Evolutionary conservation across 169 alveolate species (phyloP).

Genomic region (Babesia ovis): DNA sequence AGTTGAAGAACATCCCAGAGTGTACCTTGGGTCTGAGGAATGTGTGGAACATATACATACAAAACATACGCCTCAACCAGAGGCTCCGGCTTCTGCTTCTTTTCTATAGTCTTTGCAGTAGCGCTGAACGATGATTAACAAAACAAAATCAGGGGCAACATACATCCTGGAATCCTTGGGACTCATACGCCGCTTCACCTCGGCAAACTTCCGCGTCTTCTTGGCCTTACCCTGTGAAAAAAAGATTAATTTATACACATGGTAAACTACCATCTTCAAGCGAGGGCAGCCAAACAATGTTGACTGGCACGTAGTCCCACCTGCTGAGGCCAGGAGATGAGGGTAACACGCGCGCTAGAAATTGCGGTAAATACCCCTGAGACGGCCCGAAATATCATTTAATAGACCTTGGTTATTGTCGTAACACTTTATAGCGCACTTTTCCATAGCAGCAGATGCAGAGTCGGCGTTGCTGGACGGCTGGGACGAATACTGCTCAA

Average conservation of each 20-base stretch:
- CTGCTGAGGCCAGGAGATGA: background rate
- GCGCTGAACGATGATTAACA: conserved; percentile 6
- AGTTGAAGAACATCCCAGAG: conserved; percentile 77
- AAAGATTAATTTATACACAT: conserved; percentile 62
- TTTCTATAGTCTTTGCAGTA: conserved; percentile 18
- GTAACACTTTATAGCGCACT: conserved; percentile 76
- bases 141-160: background rate
- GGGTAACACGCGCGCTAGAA: conserved; percentile 13
- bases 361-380: conserved; percentile 42
- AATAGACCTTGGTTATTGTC: conserved; percentile 70
- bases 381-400: conserved; percentile 64
- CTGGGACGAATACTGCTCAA: conserved; percentile 67
- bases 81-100: conserved; percentile 8
- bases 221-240: conserved; percentile 68
- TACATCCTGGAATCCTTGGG: conserved; percentile 84
- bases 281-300: background rate
- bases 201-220: conserved; percentile 91
- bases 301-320: background rate
- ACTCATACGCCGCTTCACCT: conserved; percentile 85
- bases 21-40: conserved; percentile 51
- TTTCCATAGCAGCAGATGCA: conserved; percentile 70
- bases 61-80: conserved; percentile 37
- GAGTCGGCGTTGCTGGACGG: conserved; percentile 49
- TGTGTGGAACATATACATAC: background rate
- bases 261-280: background rate